Evolutionary conservation across 169 alveolate species (phyloP).

Genomic region (Plasmodium vivax): DNA sequence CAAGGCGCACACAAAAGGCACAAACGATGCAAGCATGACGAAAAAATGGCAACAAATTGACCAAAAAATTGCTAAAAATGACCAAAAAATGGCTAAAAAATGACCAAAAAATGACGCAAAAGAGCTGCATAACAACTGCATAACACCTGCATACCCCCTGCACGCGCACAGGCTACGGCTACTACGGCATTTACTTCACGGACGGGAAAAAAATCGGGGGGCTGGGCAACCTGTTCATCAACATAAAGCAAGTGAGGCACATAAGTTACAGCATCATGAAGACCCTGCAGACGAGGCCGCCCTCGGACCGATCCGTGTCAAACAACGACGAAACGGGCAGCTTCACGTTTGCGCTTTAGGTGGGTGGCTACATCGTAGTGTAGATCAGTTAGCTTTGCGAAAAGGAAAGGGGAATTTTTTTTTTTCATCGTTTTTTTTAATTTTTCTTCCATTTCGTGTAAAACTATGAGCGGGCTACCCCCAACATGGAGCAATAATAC

Average conservation of each 20-base stretch:
- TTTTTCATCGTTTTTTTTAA: neutral
- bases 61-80: neutral
- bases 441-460: neutral
- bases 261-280: slow-evolving; percentile 65
- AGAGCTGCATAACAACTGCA: neutral
- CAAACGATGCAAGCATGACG: neutral
- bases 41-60: neutral
- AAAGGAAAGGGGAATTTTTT: neutral
- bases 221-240: slow-evolving; percentile 47
- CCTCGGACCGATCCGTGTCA: slow-evolving; percentile 56
- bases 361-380: neutral
- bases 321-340: slow-evolving; percentile 69
- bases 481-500: neutral
- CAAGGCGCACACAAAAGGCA: neutral
- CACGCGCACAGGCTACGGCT: slow-evolving; percentile 17
- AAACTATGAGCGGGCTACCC: neutral
- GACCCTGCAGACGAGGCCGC: slow-evolving; percentile 26
- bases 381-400: neutral
- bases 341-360: slow-evolving; percentile 34
- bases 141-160: neutral
- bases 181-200: slow-evolving; percentile 65
- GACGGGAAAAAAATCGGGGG: slow-evolving; percentile 69
- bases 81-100: neutral
- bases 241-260: slow-evolving; percentile 64
- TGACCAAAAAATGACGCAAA: neutral